phyloP scores from a whole-genome alignment of 2,329 filamentous ascomycete genomes.

The Aspergillus sp. region DNA sequence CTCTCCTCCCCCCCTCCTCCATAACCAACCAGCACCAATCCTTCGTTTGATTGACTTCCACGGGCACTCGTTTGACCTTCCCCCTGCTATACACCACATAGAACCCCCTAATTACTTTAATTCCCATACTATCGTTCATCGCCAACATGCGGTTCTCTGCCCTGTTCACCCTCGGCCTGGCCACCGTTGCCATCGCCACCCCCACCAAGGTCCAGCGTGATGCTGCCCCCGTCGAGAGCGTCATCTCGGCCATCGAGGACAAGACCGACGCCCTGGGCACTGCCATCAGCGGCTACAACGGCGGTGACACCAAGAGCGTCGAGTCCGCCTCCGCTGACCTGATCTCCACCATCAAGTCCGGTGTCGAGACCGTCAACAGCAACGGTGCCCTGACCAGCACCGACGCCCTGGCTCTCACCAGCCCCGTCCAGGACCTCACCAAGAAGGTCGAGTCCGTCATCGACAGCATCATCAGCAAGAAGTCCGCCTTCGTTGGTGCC shows the following conservation, averaged over 20 bases:
- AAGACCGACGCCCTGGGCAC: slow-evolving; percentile 19
- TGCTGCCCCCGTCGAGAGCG: slow-evolving; percentile 13
- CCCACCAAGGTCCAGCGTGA: slow-evolving; percentile 18
- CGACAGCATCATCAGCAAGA: slow-evolving; percentile 24
- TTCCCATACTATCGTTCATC: slow-evolving; percentile 11
- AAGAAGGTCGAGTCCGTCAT: slow-evolving; percentile 22
- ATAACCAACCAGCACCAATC: slow-evolving; percentile 14
- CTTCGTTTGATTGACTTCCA: slow-evolving; percentile 12
- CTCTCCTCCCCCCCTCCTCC: neutral
- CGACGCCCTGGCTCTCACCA: slow-evolving; percentile 27
- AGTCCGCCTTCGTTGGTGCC: slow-evolving; percentile 23
- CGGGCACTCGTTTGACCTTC: slow-evolving; percentile 18
- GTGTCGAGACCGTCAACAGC: slow-evolving; percentile 22
- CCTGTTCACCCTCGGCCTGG: slow-evolving; percentile 22
- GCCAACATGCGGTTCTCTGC: slow-evolving; percentile 24
- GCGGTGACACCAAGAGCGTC: slow-evolving; percentile 19
- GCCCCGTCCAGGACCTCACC: slow-evolving; percentile 26
- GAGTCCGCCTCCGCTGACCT: slow-evolving; percentile 21
- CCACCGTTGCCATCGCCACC: slow-evolving; percentile 20
- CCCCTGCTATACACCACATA: neutral
- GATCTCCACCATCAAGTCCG: slow-evolving; percentile 24
- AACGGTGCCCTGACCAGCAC: slow-evolving; percentile 18
- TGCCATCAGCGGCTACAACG: slow-evolving; percentile 23
- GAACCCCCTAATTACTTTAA: slow-evolving; percentile 6
- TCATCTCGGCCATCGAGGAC: slow-evolving; percentile 19